Conservation (phyloP, 169 alveolate genomes). For the Plasmodium falciparum region DNA sequence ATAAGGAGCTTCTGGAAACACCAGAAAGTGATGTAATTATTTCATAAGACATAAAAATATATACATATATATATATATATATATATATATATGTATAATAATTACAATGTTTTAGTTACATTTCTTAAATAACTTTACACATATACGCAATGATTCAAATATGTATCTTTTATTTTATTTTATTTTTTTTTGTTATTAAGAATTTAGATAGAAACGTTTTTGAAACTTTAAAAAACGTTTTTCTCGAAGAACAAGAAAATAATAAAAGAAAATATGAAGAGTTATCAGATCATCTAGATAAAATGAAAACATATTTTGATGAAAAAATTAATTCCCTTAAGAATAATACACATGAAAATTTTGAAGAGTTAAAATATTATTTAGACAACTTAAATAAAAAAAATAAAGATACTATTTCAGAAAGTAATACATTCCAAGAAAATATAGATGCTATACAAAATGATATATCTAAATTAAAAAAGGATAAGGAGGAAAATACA, state of each 20-base stretch:
- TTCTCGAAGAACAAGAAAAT: conserved; percentile 59
- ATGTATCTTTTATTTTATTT: neutral
- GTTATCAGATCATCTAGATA: conserved; percentile 47
- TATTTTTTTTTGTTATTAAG: conserved; percentile 10
- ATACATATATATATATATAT: too few species aligned
- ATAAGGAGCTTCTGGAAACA: conserved; percentile 17
- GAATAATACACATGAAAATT: conserved; percentile 71
- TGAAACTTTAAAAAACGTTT: conserved; percentile 59
- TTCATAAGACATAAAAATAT: neutral
- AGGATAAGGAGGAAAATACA: conserved; percentile 60
- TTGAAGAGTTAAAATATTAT: conserved; percentile 69
- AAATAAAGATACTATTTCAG: conserved; percentile 24
- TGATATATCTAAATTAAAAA: conserved; percentile 53
- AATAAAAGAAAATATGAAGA: conserved; percentile 53
- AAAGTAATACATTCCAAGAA: conserved; percentile 37
- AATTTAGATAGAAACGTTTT: conserved; percentile 44
- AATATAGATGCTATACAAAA: conserved; percentile 25
- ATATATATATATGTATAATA: too few species aligned
- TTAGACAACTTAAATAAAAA: conserved; percentile 65
- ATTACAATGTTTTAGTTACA: too few species aligned
- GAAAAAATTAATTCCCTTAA: conserved; percentile 70
- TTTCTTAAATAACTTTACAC: too few species aligned
- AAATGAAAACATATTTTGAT: conserved; percentile 71
- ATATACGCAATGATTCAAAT: too few species aligned
- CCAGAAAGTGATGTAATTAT: conserved; percentile 41